phyloP scores from a whole-genome alignment of 108 stramenopile genomes.

The Nannochloropsis salina region DNA sequence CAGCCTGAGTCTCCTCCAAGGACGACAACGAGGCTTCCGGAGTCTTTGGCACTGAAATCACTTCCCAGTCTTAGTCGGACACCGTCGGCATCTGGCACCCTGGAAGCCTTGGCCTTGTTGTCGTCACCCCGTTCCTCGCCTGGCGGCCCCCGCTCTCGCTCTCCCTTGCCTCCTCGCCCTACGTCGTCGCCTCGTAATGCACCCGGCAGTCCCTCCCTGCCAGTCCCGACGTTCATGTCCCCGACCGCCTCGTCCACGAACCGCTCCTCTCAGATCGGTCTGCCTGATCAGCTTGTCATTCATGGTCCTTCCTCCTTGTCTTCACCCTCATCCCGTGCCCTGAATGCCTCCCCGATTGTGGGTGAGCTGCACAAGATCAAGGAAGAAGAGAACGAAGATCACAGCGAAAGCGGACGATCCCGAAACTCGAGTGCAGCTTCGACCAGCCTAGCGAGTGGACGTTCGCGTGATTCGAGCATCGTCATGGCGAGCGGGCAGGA shows the following conservation, averaged over 20 bases:
- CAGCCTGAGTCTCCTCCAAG: too few relatives aligned
- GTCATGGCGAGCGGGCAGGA: too few relatives aligned
- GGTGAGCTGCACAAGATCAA: background rate
- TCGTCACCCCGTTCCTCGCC: background rate
- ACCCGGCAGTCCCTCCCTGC: background rate
- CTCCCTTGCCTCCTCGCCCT: background rate
- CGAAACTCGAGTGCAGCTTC: background rate
- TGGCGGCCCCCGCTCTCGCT: background rate
- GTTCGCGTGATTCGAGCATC: too few relatives aligned
- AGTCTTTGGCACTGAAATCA: background rate
- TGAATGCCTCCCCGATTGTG: conserved; percentile 1
- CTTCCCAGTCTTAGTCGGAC: background rate
- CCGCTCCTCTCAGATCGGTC: background rate
- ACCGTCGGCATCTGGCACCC: background rate
- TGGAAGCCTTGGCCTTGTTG: background rate
- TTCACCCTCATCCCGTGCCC: background rate
- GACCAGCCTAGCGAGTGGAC: too few relatives aligned
- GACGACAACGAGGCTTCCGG: too few relatives aligned
- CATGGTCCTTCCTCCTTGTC: background rate
- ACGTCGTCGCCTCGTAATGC: conserved; percentile 16
- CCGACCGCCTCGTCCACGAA: background rate
- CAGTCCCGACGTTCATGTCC: background rate
- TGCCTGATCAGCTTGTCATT: background rate
- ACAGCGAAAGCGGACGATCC: background rate
- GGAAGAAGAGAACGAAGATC: conserved; percentile 6